Evolutionary conservation across 306 rosid species (phyloP).

Genomic region (Cicer bijugum): DNA sequence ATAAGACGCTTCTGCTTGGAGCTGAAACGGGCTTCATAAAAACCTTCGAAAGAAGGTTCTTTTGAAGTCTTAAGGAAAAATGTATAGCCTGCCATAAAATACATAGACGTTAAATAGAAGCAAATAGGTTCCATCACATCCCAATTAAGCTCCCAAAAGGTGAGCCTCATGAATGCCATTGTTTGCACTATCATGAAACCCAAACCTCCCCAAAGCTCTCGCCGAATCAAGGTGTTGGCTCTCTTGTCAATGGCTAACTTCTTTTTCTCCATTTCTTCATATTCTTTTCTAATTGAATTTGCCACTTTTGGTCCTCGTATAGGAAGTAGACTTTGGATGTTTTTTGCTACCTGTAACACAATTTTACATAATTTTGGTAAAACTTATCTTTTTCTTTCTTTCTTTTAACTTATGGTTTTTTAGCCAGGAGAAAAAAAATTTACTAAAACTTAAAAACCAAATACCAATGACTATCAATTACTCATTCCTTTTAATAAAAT

Average conservation of each 20-base stretch:
- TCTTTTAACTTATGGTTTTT: constrained; percentile 28
- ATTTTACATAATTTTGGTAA: constrained; percentile 55
- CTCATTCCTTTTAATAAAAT: too few relatives aligned
- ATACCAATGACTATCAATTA: too few relatives aligned
- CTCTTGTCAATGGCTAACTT: constrained; percentile 56
- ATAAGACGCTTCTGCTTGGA: constrained; percentile 72
- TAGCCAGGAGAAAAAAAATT: constrained; percentile 26
- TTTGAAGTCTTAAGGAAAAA: constrained; percentile 75
- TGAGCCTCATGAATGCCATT: constrained; percentile 72
- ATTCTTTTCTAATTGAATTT: constrained; percentile 51
- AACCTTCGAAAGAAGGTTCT: constrained; percentile 82
- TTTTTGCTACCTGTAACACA: constrained; percentile 67
- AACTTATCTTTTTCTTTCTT: constrained; percentile 39
- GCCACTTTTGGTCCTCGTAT: constrained; percentile 44
- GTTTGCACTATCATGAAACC: constrained; percentile 63
- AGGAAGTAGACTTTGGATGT: constrained; percentile 49
- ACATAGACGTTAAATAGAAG: constrained; percentile 69
- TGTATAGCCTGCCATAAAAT: constrained; percentile 72
- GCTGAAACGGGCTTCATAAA: constrained; percentile 59
- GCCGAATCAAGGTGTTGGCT: constrained; percentile 61
- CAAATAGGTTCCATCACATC: constrained; percentile 95
- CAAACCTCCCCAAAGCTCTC: constrained; percentile 71
- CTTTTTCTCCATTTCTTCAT: constrained; percentile 63
- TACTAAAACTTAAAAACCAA: neutral
- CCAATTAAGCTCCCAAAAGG: constrained; percentile 93